Base-by-base conservation (phyloP, 2,329 filamentous ascomycete species). In the Zymoseptoria brevis region DNA sequence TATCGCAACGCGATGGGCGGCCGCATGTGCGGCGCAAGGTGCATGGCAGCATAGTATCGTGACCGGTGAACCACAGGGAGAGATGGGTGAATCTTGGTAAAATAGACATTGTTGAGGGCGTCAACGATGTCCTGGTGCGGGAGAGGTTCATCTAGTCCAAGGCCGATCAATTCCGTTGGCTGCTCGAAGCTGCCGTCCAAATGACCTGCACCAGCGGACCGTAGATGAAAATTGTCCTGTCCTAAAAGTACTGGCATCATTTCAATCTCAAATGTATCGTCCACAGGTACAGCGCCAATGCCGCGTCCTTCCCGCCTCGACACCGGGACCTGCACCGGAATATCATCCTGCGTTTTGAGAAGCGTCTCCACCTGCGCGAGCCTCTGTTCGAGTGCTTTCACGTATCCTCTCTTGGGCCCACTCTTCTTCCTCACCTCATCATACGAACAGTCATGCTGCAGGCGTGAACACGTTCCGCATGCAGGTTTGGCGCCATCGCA, bases 401-500 rank as follows among this genome's bases (percentile, higher is more conserved):
- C 92, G 72, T 96, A 96, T 68, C 92, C 92, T 72, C 92, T 83
- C 79, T 96, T 96, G 2, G 92, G 92, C 2, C 92, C 51, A 73
- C 91, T 96, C 83, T 96, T 96, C 76, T 90, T 89, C 72, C 92
- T 84, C 68, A 93, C 87, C 77, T 96, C 91, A 71, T 96, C 91
- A 72, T 96, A 96, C 62, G 88, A 86, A 76, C 92, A 96, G 57
- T 87, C 83, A 74, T 96, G 92, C 50, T 89, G 87, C 55, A 96
- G 78, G n/a, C 92, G 82, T 30, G 88, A 86, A 74, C 92, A 96
- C 24, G 91, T 96, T 68, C 88, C 90, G 72, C 92, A 96, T 66
- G 88, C 90, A 21, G 92, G 92, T 64, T 88, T 86, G 56, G 83
- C 78, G 45, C 91, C 91, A 73, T 96, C 92, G 75, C 92, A 96